These are phyloP conservation scores for Phialophora macrospora DNA, from an alignment of 2,329 filamentous ascomycete genomes.

Conservation along the genomic window DNA sequence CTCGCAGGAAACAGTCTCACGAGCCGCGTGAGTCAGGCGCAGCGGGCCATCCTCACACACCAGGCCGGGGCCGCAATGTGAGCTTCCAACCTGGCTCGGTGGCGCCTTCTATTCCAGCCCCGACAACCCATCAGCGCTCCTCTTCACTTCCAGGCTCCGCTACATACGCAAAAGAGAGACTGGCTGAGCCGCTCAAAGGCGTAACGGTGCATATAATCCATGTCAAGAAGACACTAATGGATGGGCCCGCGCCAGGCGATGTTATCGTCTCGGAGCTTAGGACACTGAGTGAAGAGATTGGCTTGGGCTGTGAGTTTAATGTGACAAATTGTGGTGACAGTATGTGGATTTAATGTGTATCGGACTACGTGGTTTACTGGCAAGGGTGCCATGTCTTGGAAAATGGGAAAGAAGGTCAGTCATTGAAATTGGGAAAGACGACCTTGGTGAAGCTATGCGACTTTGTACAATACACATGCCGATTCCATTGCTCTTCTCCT, in stretches of 20 bases:
- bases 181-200: conserved; percentile 60
- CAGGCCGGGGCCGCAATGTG: conserved; percentile 21
- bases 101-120: conserved; percentile 1
- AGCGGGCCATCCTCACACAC: conserved; percentile 1
- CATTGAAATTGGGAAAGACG: background rate
- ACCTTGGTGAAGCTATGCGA: background rate
- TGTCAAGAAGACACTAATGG: conserved; percentile 81
- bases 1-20: conserved; percentile 30
- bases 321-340: conserved; percentile 69
- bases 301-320: conserved; percentile 79
- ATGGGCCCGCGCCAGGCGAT: conserved; percentile 68
- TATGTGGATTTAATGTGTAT: conserved; percentile 43
- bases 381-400: background rate
- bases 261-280: conserved; percentile 72
- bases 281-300: conserved; percentile 66
- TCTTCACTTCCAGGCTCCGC: conserved; percentile 4
- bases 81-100: conserved; percentile 26
- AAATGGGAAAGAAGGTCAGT: background rate
- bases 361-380: background rate
- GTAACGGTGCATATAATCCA: conserved; percentile 88
- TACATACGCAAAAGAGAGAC: conserved; percentile 17
- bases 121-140: background rate
- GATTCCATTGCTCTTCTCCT: background rate
- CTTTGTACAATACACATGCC: background rate
- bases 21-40: conserved; percentile 17